A percentile compares a stretch with the other conserved stretches of the same genome.
Conservation (phyloP, 2,329 filamentous ascomycete species). For the Calonectria crousiana region DNA sequence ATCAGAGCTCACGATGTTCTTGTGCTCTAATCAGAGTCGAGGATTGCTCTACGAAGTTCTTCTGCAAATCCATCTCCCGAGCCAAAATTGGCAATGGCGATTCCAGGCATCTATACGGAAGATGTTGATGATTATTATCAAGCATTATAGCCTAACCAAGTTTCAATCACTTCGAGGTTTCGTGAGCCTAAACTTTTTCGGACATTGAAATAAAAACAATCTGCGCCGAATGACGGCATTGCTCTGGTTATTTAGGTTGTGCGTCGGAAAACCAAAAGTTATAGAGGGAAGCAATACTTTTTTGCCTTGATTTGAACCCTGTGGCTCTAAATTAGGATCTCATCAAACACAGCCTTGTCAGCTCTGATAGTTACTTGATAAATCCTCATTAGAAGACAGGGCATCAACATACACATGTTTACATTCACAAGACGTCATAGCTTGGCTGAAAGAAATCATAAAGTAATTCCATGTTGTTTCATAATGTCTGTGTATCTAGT, state of each 20-base stretch:
- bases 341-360: neutral
- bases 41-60: neutral
- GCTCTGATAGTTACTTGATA: neutral
- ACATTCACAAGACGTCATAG: neutral
- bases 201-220: neutral
- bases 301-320: no score
- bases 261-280: neutral
- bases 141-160: neutral
- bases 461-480: constrained; percentile 28
- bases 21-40: neutral
- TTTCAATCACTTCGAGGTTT: neutral
- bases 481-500: constrained; percentile 31
- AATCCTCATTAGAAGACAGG: neutral
- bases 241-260: neutral
- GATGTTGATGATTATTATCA: neutral
- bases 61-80: neutral
- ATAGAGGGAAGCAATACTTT: neutral
- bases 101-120: neutral
- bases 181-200: neutral
- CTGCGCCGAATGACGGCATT: neutral
- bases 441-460: no score
- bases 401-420: neutral
- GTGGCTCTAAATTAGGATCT: neutral
- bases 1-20: neutral
- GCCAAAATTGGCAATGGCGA: neutral